phyloP scores from a whole-genome alignment of 2,329 filamentous ascomycete genomes.

The Cercospora canescens region DNA sequence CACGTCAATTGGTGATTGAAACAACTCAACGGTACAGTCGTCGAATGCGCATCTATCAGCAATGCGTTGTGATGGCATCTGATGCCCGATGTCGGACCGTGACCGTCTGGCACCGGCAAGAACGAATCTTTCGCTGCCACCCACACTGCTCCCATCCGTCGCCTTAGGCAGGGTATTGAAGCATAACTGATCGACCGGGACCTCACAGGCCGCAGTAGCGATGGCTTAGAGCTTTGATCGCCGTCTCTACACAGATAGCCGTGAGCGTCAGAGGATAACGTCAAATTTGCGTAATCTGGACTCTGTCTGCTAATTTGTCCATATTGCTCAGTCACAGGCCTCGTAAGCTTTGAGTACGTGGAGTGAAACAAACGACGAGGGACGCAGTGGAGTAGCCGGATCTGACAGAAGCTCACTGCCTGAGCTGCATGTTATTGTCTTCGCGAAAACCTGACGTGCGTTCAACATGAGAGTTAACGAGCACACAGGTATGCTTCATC shows the following conservation, averaged over 20 bases:
- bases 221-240: not conserved
- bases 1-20: not conserved
- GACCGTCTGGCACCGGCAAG: not conserved
- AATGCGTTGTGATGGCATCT: not conserved
- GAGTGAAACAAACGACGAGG: not conserved
- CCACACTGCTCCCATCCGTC: not conserved
- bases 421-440: no score
- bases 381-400: no score
- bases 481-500: conserved; percentile 35
- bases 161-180: no score
- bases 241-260: not conserved
- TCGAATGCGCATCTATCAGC: not conserved
- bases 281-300: not conserved
- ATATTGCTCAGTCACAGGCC: not conserved
- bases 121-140: not conserved
- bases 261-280: not conserved
- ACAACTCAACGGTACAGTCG: not conserved
- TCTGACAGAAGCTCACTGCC: no score
- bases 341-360: not conserved
- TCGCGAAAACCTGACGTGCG: not conserved
- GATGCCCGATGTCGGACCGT: not conserved
- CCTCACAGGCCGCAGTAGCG: not conserved
- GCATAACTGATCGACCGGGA: no score
- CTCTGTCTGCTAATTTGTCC: not conserved
- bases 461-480: conserved; percentile 45